A percentile compares a stretch with the other conserved stretches of the same genome.
Evolutionary conservation across 257 asterid species (phyloP).

Genomic region (Nicotiana benthamiana): DNA sequence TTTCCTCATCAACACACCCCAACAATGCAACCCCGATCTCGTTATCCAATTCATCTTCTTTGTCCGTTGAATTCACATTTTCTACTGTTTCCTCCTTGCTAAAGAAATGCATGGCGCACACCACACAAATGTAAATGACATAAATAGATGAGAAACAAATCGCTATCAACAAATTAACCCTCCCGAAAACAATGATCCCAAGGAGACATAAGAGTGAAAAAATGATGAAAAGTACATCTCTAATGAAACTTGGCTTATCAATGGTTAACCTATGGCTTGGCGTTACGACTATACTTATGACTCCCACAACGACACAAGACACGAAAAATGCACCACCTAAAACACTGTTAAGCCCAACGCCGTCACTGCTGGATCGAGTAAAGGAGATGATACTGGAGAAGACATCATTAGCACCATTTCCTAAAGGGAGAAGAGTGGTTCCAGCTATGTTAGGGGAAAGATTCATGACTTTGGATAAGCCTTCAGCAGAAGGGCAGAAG

Average conservation of each 20-base stretch:
- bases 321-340: slow-evolving; percentile 80
- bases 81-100: slow-evolving; percentile 16
- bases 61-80: background rate
- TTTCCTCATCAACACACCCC: slow-evolving; percentile 37
- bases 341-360: slow-evolving; percentile 60
- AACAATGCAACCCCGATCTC: slow-evolving; percentile 30
- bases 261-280: slow-evolving; percentile 19
- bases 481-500: slow-evolving; percentile 59
- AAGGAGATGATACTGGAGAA: slow-evolving; percentile 56
- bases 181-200: slow-evolving; percentile 30
- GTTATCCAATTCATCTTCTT: background rate
- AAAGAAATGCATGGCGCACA: slow-evolving; percentile 47
- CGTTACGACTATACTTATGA: slow-evolving; percentile 40
- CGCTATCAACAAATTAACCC: slow-evolving; percentile 45
- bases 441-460: slow-evolving; percentile 78
- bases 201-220: slow-evolving; percentile 44
- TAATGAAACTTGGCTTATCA: slow-evolving; percentile 44
- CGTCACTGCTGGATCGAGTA: slow-evolving; percentile 43
- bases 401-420: slow-evolving; percentile 80
- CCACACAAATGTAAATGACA: slow-evolving; percentile 40
- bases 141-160: slow-evolving; percentile 40
- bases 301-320: slow-evolving; percentile 63
- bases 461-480: slow-evolving; percentile 37
- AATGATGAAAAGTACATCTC: slow-evolving; percentile 65
- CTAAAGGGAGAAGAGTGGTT: slow-evolving; percentile 75